Conservation (phyloP, 2,329 filamentous ascomycete genomes). For the Trichoderma semiorbis region DNA sequence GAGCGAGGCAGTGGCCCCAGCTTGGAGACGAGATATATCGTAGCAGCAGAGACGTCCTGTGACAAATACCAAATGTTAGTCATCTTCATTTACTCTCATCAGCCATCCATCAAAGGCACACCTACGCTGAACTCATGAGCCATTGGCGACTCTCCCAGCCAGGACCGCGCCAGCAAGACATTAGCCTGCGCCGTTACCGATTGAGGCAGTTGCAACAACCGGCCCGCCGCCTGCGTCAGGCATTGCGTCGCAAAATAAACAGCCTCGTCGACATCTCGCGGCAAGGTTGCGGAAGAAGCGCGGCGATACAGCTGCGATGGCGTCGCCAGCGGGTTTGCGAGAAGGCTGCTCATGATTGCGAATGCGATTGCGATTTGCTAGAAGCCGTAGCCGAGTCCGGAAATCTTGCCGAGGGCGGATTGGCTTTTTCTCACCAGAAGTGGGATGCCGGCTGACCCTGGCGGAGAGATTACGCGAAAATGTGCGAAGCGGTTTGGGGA, state of each 20-base stretch:
- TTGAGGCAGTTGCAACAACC: slow-evolving; percentile 80
- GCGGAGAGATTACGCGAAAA: background rate
- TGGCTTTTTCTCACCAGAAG: background rate
- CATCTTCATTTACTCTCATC: background rate
- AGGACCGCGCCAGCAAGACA: slow-evolving; percentile 77
- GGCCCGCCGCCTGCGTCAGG: slow-evolving; percentile 73
- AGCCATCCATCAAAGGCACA: background rate
- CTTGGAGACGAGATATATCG: slow-evolving; percentile 79
- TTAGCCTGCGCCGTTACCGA: slow-evolving; percentile 83
- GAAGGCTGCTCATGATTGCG: slow-evolving; percentile 51
- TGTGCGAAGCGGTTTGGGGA: background rate
- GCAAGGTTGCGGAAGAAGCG: slow-evolving; percentile 55
- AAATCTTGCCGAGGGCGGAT: background rate
- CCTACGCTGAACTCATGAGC: slow-evolving; percentile 55
- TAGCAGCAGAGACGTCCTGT: slow-evolving; percentile 77
- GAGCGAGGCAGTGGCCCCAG: slow-evolving; percentile 73
- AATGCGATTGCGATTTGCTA: background rate
- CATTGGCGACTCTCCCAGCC: slow-evolving; percentile 59
- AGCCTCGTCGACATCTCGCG: slow-evolving; percentile 66
- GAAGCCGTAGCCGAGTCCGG: background rate
- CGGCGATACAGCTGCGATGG: slow-evolving; percentile 63
- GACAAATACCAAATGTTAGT: background rate
- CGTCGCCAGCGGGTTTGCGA: slow-evolving; percentile 70
- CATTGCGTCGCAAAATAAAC: slow-evolving; percentile 69
- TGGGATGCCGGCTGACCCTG: background rate